Evolutionary conservation across 345 rosid genomes (phyloP), one percentile per base, ranked within the genome.

Genomic region (Brassica rapa): DNA sequence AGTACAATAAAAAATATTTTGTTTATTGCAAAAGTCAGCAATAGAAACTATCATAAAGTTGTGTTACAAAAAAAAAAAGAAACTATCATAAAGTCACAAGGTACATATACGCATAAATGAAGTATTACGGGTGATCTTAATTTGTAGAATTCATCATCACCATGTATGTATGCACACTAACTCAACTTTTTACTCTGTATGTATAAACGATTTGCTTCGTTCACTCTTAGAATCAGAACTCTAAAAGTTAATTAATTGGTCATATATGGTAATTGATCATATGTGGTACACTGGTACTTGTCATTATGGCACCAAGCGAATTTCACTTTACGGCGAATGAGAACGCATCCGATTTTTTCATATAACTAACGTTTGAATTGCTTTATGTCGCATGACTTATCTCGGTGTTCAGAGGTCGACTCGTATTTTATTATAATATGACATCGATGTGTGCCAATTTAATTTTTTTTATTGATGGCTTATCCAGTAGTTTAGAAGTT

Each of bases 401-500:
- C 62, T 68, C 24, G 19, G 19, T 59, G 16, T 41, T 59, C 41
- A 16, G 60, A 59, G 25, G 19, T 59, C 16, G 15, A 68, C 32
- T 75, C 16, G 6, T 41, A 75, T 21, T 66, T 5, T 67, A 6
- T 16, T 66, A 6, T 49, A 32, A 6, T 49, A 61, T 32, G 55
- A 39, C 30, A 68, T 64, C 25, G 12, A 61, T 9, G 51, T 15
- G 65, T 66, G 64, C 33, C 8, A 25, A 25, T 59, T 60, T 41
- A 12, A 60, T 16, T 68, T 0, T 2, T 76, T 69, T 11, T 33
- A 24, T 35, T 70, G 16, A 27, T 33, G 75, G 33, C 81, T 63
- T 70, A 77, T 77, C 66, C 66, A 70, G 14, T 35, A 15, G 1
- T 62, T 70, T 70, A 37, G 60, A 53, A 63, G 63, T 70, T 21